phyloP scores from a whole-genome alignment of 352 stramenopile species.

The Phytophthora hybrid region DNA sequence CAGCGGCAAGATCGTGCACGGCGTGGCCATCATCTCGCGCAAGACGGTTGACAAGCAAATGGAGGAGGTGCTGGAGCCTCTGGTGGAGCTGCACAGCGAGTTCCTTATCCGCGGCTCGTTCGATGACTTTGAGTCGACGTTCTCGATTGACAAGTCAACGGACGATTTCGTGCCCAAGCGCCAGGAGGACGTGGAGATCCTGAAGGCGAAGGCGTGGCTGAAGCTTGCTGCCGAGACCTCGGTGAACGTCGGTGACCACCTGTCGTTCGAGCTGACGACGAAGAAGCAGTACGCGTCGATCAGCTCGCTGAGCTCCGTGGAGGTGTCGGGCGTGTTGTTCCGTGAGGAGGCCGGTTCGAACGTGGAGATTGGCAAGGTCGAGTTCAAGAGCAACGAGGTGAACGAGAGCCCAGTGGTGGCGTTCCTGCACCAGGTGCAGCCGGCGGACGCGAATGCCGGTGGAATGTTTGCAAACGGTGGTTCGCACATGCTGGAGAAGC shows the following conservation, averaged over 20 bases:
- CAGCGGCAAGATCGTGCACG: conserved; percentile 83
- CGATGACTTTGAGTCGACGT: conserved; percentile 78
- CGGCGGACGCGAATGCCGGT: conserved; percentile 29
- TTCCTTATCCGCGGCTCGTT: conserved; percentile 89
- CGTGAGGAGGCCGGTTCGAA: conserved; percentile 49
- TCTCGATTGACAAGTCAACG: conserved; percentile 59
- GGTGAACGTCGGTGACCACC: conserved; percentile 52
- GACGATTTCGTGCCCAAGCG: conserved; percentile 52
- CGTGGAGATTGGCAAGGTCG: conserved; percentile 42
- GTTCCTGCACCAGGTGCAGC: conserved; percentile 52
- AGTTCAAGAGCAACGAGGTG: conserved; percentile 46
- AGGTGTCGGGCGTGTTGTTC: conserved; percentile 60
- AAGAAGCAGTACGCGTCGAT: conserved; percentile 67
- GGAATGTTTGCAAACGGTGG: conserved; percentile 63
- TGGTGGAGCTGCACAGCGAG: conserved; percentile 83
- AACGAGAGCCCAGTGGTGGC: conserved; percentile 60
- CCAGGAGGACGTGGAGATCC: conserved; percentile 59
- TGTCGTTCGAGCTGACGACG: conserved; percentile 62
- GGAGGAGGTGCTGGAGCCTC: conserved; percentile 64
- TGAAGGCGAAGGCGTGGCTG: conserved; percentile 78
- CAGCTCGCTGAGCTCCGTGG: conserved; percentile 46
- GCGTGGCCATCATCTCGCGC: conserved; percentile 72
- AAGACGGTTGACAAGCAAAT: conserved; percentile 61
- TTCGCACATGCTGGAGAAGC: conserved; percentile 74
- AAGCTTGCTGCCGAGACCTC: conserved; percentile 35